Percentiles rank a stretch among this genome's conserved stretches.
Evolutionary conservation across 2,329 filamentous ascomycete genomes (phyloP).

Genomic region (Monosporascus sp.): DNA sequence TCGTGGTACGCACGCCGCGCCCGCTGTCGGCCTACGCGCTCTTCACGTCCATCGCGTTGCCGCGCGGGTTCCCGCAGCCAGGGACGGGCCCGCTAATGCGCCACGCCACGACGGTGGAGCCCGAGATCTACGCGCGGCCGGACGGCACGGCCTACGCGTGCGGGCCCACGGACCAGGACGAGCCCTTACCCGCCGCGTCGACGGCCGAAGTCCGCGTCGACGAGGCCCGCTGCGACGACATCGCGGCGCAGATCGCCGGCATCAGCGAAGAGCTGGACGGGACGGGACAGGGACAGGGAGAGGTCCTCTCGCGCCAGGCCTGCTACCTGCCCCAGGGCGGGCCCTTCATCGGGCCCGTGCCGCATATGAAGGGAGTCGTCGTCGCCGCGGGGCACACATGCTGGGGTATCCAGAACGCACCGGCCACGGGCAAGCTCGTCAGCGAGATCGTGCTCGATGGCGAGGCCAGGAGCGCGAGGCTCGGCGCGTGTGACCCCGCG

Average conservation of each 20-base stretch:
- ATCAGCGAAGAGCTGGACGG: constrained; percentile 50
- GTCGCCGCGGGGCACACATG: constrained; percentile 73
- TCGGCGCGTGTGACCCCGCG: constrained; percentile 51
- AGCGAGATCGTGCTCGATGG: constrained; percentile 62
- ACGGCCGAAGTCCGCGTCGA: constrained; percentile 64
- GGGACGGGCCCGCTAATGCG: constrained; percentile 16
- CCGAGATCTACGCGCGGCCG: constrained; percentile 74
- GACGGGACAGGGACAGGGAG: background rate
- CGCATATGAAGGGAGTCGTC: constrained; percentile 54
- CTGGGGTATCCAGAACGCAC: constrained; percentile 80
- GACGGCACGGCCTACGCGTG: constrained; percentile 74
- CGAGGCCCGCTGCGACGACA: constrained; percentile 59
- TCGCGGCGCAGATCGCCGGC: constrained; percentile 56
- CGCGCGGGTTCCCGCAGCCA: constrained; percentile 42
- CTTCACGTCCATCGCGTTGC: constrained; percentile 68
- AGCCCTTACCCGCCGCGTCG: constrained; percentile 53
- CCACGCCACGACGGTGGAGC: constrained; percentile 46
- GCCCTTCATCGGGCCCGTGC: constrained; percentile 66
- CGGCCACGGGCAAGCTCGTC: constrained; percentile 63
- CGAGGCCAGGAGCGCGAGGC: constrained; percentile 50
- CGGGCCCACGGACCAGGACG: constrained; percentile 58
- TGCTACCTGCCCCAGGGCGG: constrained; percentile 72
- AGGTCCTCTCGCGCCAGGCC: constrained; percentile 62
- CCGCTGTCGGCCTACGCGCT: constrained; percentile 54
- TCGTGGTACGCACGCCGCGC: constrained; percentile 35